Evolutionary conservation across 1,284 basidiomycete species (phyloP), one percentile per base, ranked within the genome.

Genomic region (Salmacisia buchloeana): DNA sequence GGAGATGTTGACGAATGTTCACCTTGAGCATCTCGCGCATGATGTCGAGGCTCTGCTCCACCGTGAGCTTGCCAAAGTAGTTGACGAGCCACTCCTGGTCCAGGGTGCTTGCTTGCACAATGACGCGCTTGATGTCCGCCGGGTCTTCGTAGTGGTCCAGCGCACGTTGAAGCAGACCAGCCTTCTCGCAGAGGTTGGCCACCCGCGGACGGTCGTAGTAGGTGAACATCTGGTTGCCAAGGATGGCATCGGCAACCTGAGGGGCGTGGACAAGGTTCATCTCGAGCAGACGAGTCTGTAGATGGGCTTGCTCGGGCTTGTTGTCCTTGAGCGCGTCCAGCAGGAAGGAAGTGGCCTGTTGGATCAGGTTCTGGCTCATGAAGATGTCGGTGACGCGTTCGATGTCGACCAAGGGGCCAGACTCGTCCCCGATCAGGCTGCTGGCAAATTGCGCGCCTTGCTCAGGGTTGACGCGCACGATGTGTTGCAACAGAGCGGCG

Each of bases 341-440:
- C 58, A 98, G 84, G 88, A 99, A 98, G 2, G 92, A 94, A 0
- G 96, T 99, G 18, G 96, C 96, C 58, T 94, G 96, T 82, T 98
- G 96, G 67, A 98, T 94, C 92, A 98, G 93, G 83, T 97, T 98
- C 81, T 97, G 94, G 2, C 89, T 89, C 92, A 97, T 96, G 84
- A 98, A 98, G 78, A 98, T 96, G 79, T 99, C 96, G 65, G 75
- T 74, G 46, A 79, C 77, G 29, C 76, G 72, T 82, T 98, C 94
- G 66, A 98, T 83, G 77, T 99, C 94, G 58, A 98, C 91, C 67
- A 97, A 82, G 35, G 96, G 89, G 23, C 96, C 96, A 54, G 82
- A 83, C 81, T 97, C 94, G 72, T 98, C 94, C 79, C 96, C 94
- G 62, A 90, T 90, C 23, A 99, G 85, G 80, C 92, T 91, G n/a